Percentiles rank a stretch among this genome's conserved stretches.
Evolutionary conservation across 1,284 basidiomycete genomes (phyloP).

Genomic region (Malassezia arunalokei): DNA sequence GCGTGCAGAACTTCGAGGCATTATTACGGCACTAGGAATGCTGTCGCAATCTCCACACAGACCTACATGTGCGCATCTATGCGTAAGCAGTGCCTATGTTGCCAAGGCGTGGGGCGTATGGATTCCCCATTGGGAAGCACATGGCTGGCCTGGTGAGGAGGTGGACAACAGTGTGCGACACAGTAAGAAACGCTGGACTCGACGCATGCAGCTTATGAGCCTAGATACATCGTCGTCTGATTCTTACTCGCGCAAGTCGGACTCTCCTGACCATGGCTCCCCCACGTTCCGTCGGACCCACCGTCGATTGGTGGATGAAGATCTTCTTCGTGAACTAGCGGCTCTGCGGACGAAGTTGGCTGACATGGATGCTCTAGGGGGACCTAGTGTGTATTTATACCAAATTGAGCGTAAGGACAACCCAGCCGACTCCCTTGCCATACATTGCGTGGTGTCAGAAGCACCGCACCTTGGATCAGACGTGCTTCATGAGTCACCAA

Average conservation of each 20-base stretch:
- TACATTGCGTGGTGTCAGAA: background rate
- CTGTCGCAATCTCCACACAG: conserved; percentile 22
- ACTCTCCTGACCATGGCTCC: background rate
- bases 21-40: conserved; percentile 24
- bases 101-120: conserved; percentile 39
- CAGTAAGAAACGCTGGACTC: background rate
- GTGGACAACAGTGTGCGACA: background rate
- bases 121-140: conserved; percentile 34
- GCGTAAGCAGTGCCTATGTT: conserved; percentile 35
- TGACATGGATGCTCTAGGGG: conserved; percentile 19
- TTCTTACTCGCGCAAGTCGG: too few relatives aligned
- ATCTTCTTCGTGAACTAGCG: conserved; percentile 34
- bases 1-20: conserved; percentile 27
- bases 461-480: background rate
- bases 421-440: conserved; percentile 19
- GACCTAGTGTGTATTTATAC: conserved; percentile 29
- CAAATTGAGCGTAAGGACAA: conserved; percentile 34
- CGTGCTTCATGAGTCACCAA: background rate
- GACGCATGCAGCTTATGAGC: background rate
- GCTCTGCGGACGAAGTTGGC: conserved; percentile 26
- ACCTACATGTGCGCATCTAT: conserved; percentile 29
- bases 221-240: background rate
- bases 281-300: conserved; percentile 1
- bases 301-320: conserved; percentile 31
- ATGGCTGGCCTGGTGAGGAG: conserved; percentile 32